Evolutionary conservation across 2,329 filamentous ascomycete species (phyloP), one percentile per base, ranked within the genome.

Genomic region (Aspergillus sp.): DNA sequence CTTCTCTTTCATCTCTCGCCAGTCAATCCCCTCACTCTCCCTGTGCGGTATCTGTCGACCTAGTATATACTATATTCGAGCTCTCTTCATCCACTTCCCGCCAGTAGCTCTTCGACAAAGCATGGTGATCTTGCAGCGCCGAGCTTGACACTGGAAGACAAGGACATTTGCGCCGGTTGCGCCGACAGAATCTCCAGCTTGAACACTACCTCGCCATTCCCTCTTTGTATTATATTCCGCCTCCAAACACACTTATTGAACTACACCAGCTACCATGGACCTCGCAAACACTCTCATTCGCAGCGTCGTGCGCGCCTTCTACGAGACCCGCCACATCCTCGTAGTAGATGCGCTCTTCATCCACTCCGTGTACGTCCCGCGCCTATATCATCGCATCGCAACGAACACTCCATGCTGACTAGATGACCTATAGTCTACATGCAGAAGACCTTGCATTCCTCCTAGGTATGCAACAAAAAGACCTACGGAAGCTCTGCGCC

Each of bases 381-480:
- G 50, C 10, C 47, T 4, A 28, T 17, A 17, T 25, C 47, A 50
- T 30, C 47, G 23, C 28, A 50, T 30, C 47, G 15, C n/a, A 5
- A 17, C 2, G 5, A 3, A n/a, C 15, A 15, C n/a, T 50, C 15
- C 47, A 19, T 28, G 17, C 52, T 55, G 19, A 55, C 38, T 12
- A 13, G 50, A 10, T 56, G 5, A 47, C 17, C n/a, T 5, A 58
- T 71, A 87, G 86, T 58, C 84, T 98, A 61, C 89, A 92, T 71
- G 91, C 96, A 72, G 89, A 92, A 72, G 95, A 99, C 72, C 83
- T 99, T 63, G 90, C 91, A 47, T 89, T 92, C 70, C 82, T 98
- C 23, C 89, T 97, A 78, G 89, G 89, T 63, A 92, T 96, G 79
- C 94, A 97, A 74, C 88, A 89, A 43, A 98, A 99, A 74, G 91